phyloP scores from a whole-genome alignment of 768 basidiomycete species.

The Pisolithus tinctorius region DNA sequence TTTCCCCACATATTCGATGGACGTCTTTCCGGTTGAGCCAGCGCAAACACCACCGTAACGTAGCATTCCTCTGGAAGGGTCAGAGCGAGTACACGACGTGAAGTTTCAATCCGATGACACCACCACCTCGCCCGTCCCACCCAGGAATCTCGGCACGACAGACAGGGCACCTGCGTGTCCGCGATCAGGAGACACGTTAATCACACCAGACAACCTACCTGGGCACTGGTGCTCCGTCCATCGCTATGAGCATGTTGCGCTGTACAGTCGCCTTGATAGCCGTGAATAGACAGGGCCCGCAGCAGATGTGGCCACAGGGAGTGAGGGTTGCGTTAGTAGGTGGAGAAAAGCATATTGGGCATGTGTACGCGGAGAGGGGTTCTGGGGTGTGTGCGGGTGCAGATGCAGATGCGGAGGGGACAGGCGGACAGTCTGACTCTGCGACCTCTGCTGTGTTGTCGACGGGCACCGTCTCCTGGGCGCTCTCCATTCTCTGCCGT shows the following conservation, averaged over 20 bases:
- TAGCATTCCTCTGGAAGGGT: not conserved
- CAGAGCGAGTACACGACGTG: conserved; percentile 24
- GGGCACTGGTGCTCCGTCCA: conserved; percentile 29
- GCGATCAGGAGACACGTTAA: not conserved
- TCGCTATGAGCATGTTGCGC: conserved; percentile 33
- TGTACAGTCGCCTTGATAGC: conserved; percentile 59
- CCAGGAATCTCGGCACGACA: conserved; percentile 60
- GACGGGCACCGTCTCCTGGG: not conserved
- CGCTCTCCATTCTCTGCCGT: too few species aligned
- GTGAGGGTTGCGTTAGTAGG: conserved; percentile 73
- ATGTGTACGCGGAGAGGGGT: conserved; percentile 56
- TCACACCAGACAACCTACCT: conserved; percentile 24
- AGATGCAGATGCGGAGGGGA: conserved; percentile 3
- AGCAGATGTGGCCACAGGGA: conserved; percentile 75
- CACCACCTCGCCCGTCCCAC: conserved; percentile 67
- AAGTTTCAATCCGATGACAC: conserved; percentile 55
- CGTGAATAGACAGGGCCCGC: conserved; percentile 68
- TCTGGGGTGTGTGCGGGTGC: conserved; percentile 6
- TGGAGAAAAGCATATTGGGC: conserved; percentile 75
- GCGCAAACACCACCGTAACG: not conserved
- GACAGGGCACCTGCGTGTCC: conserved; percentile 50
- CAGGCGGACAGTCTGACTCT: not conserved
- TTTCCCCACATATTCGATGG: too few species aligned
- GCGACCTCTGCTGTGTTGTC: not conserved
- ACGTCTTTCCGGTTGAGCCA: too few species aligned